Evolutionary conservation across 1,284 basidiomycete species (phyloP).

Genomic region (Amylostereum areolatum): DNA sequence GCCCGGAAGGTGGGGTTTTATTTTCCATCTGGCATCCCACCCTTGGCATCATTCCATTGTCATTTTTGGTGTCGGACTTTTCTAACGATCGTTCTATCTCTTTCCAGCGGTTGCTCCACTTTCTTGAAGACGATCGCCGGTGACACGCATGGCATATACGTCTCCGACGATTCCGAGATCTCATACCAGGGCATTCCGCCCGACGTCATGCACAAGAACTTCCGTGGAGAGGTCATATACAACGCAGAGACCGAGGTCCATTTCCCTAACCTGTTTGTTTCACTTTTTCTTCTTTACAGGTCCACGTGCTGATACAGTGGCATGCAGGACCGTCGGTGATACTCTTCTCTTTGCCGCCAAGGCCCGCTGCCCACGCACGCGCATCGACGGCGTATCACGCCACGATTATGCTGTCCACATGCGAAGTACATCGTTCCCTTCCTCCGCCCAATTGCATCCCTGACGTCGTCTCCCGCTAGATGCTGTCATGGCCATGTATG

Average conservation of each 20-base stretch:
- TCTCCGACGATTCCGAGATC: conserved; percentile 40
- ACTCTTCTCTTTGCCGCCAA: neutral
- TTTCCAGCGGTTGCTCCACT: conserved; percentile 49
- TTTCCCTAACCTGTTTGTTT: conserved; percentile 41
- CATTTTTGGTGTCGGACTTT: no score
- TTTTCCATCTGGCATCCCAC: no score
- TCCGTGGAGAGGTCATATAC: conserved; percentile 17
- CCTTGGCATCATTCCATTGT: no score
- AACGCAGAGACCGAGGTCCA: conserved; percentile 42
- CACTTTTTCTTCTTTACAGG: no score
- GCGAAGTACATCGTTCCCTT: no score
- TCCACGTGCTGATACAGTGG: neutral
- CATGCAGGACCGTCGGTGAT: conserved; percentile 23
- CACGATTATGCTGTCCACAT: neutral
- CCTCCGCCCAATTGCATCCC: no score
- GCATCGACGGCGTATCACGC: neutral
- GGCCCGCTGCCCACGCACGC: neutral
- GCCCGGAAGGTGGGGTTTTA: no score
- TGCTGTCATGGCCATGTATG: conserved; percentile 48
- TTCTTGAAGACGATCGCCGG: conserved; percentile 51
- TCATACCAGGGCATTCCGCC: conserved; percentile 45
- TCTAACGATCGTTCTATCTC: conserved; percentile 50
- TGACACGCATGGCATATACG: conserved; percentile 40
- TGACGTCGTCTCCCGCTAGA: conserved; percentile 25
- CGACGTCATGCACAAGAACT: conserved; percentile 37